Base-by-base conservation (phyloP, 2,329 filamentous ascomycete species). In the Sphaerostilbella broomeana region DNA sequence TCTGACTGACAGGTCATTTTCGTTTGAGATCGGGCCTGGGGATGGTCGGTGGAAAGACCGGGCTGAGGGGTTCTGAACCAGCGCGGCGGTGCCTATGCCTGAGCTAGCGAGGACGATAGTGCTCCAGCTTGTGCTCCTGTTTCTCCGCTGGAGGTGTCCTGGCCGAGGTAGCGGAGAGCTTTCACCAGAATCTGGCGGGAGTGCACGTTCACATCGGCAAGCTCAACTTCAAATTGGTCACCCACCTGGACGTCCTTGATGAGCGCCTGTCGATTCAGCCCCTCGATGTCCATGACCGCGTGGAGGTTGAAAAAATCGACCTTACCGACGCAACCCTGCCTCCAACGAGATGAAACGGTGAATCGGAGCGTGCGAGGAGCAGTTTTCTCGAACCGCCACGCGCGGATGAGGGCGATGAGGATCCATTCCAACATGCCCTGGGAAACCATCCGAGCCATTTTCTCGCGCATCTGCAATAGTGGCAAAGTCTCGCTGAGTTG, bases 361-460 rank as follows among this genome's bases (percentile, higher is more conserved):
- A 77, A 70, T 30, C 53, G 55, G 46, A 81, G 70, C 4, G 60
- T 65, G 20, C 56, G 46, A n/a, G 74, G 73, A 18, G 74, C 53
- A 33, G 56, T 46, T 7, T 60, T 59, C 51, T 78, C 70, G 49
- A 70, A 77, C 45, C 63, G 62, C 77, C 76, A 81, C 11, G 73
- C 76, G 11, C 77, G 73, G 37, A 77, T 61, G 21, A 82, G 62
- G 17, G 77, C 75, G 51, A 80, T 75, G 32, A 76, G 61, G 32
- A 77, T 68, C 73, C 74, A 81, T 49, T 74, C 67, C 47, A 64
- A 51, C 29, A 56, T 53, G 37, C 72, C 73, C 30, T 59, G 56
- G n/a, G 57, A 51, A 24, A 77, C 59, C 2, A 60, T 48, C 21
- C 64, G 63, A 28, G 67, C 63, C 58, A 72, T 68, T 48, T 65